Base-by-base conservation (phyloP, 257 asterid genomes). In the Primulina tabacum region DNA sequence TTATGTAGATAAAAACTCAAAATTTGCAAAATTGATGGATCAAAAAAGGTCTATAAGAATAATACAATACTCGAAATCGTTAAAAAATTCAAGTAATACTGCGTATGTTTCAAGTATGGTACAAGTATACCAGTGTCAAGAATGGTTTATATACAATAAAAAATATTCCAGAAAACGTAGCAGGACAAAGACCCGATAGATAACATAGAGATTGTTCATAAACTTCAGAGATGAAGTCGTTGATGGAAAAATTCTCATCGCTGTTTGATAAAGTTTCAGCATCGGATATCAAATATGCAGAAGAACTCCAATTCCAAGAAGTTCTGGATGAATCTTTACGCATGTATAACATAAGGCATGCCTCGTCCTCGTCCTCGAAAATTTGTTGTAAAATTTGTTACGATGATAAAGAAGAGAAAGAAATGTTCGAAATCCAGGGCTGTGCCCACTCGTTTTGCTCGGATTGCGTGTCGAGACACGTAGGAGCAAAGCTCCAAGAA, bases 371-470 rank as follows among this genome's bases (percentile, higher is more conserved):
- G 2, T 38, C 50, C 0, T 38, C 50, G 14, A 38, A 8, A 10
- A 9, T 38, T 38, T 38, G 50, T 38, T 38, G 50, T 38, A 38
- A 8, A 38, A 38, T 82, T 29, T 79, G 84, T 76, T 57, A 65
- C 0, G 78, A 76, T 9, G 80, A 82, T 0, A 76, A 47, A 62
- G 20, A 20, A 40, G 47, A 64, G 18, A 53, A 80, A 6, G 78
- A 71, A 50, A 82, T 82, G 86, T 56, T 78, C 72, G 30, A 37
- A 59, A 4, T 79, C 57, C 24, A 52, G 50, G 80, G 82, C 17
- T 79, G 86, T 77, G 21, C 65, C 4, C 84, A 82, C 34, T 76
- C 70, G 2, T 82, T 79, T 37, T 82, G 86, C 76, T 20, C 30
- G 26, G 30, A 2, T 26, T 76, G 86, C 82, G 62, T 69, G 12